Evolutionary conservation across 371 early-diverging fungal genomes (phyloP).

Genomic region (Apophysomyces ossiformis): DNA sequence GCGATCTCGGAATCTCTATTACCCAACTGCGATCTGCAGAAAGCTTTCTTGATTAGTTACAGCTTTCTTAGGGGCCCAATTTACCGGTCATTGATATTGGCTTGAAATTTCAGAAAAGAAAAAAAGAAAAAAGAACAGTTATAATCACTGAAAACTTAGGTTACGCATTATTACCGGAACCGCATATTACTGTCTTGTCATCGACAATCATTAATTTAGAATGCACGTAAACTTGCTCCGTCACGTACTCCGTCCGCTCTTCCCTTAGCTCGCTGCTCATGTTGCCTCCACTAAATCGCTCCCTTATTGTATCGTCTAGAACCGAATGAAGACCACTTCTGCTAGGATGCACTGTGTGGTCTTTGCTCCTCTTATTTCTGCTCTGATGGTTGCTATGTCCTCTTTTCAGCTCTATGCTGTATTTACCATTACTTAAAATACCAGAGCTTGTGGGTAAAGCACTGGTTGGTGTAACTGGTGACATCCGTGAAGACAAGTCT

Average conservation of each 20-base stretch:
- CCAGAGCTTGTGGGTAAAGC: not conserved
- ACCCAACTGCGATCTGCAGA: slow-evolving; percentile 81
- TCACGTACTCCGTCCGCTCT: slow-evolving; percentile 51
- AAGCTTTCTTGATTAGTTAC: not conserved
- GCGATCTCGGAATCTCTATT: slow-evolving; percentile 92
- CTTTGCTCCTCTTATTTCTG: not conserved
- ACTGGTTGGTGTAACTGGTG: slow-evolving; percentile 14
- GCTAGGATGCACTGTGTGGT: not conserved
- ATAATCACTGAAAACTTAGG: not conserved
- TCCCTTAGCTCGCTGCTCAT: slow-evolving; percentile 22
- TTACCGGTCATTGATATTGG: slow-evolving; percentile 56
- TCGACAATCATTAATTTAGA: slow-evolving; percentile 88
- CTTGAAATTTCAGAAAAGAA: slow-evolving; percentile 22
- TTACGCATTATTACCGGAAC: slow-evolving; percentile 45
- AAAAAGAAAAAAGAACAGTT: not conserved
- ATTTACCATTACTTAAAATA: not conserved
- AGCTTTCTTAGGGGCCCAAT: not conserved
- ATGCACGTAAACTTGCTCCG: slow-evolving; percentile 87
- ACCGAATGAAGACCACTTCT: slow-evolving; percentile 8
- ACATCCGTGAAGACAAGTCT: slow-evolving; percentile 3
- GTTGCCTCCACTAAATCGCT: slow-evolving; percentile 7
- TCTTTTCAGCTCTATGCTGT: slow-evolving; percentile 5
- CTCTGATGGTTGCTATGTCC: slow-evolving; percentile 8
- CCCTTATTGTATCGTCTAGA: not conserved
- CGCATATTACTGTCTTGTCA: slow-evolving; percentile 69